Base-by-base conservation (phyloP, 106 monocot genomes). In the Dendrobium nobile region DNA sequence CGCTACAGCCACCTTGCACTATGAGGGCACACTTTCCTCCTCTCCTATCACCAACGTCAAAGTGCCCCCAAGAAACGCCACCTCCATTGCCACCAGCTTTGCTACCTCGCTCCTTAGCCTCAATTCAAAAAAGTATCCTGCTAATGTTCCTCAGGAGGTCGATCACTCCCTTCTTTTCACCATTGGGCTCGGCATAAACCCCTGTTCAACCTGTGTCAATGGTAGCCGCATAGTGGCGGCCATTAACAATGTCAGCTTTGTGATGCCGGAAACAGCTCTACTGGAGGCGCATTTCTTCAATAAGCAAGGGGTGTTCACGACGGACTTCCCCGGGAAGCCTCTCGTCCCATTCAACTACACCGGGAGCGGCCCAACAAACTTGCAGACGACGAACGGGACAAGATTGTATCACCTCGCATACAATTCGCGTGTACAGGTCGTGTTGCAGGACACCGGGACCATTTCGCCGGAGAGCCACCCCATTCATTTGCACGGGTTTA, bases 401-500 rank as follows among this genome's bases (percentile, higher is more conserved):
- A 90, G 74, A 86, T 33, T 90, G 20, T 87, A 90, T 20, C 75
- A 79, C 51, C 81, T 95, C 5, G 72, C 84, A 0, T 95, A 85
- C 56, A 92, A 92, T 42, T 70, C 90, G 1, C 82, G 86, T 16
- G 95, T 95, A 72, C 87, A 95, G 73, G 2, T 95, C n/a, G 91
- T 95, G 19, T 67, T 95, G 27, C 95, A 92, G 79, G 92, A 86
- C 47, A 91, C 89, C 1, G 85, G 84, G 68, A 79, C 90, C 43
- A 86, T 92, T 18, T 75, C 88, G 16, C 85, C 88, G 40, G 91
- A 92, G 84, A 91, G 73, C 79, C 95, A 95, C 75, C 95, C 95
- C 9, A 77, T 95, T 41, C 92, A 95, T 82, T 77, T 95, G 58
- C 92, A 95, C 43, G 92, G 92, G 4, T 92, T 79, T 83, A 95